Base-by-base conservation (phyloP, 1,284 basidiomycete species). In the Volvariella volvacea region DNA sequence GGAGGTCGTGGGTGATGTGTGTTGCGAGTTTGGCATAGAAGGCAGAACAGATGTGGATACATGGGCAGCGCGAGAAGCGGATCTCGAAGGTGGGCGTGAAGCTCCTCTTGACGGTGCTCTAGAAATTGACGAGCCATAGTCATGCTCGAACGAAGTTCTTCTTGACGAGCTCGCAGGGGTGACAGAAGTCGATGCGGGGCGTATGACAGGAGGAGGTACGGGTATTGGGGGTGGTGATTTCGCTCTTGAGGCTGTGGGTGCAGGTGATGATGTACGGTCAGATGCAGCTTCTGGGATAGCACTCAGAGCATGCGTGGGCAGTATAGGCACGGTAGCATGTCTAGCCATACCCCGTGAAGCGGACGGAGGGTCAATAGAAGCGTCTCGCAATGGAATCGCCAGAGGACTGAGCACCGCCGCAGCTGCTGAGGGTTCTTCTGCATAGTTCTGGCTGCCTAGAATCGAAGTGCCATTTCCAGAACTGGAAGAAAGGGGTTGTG, bases 371-470 rank as follows among this genome's bases (percentile, higher is more conserved):
- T 2, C 63, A 65, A n/a, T 56, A 57, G n/a, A 69, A 58, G 6
- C 25, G 12, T 28, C 25, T 6, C 25, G 25, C 25, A 28, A 28
- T 12, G 25, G 25, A 28, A 28, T 28, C 4, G 75, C 53, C 20
- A 80, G 59, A 0, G 76, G 78, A 47, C 70, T 76, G 21, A 84
- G 66, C n/a, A 79, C n/a, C 8, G 34, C 34, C 34, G 19, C 19
- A 36, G 34, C n/a, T 6, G 6, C 34, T 8, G 34, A 15, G 15
- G 19, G n/a, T 36, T 36, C n/a, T n/a, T 36, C 34, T 20, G 34
- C 19, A 20, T 36, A 15, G 34, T 8, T 36, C 15, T 28, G 25
- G 6, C 6, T 12, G 12, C 25, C 25, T 6, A 28, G 12, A 28
- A 36, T 36, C 34, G 34, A 36, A 6, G 34, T 7, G 15, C 34